phyloP scores from a whole-genome alignment of 2,329 filamentous ascomycete species.

The Aureobasidium sp. region DNA sequence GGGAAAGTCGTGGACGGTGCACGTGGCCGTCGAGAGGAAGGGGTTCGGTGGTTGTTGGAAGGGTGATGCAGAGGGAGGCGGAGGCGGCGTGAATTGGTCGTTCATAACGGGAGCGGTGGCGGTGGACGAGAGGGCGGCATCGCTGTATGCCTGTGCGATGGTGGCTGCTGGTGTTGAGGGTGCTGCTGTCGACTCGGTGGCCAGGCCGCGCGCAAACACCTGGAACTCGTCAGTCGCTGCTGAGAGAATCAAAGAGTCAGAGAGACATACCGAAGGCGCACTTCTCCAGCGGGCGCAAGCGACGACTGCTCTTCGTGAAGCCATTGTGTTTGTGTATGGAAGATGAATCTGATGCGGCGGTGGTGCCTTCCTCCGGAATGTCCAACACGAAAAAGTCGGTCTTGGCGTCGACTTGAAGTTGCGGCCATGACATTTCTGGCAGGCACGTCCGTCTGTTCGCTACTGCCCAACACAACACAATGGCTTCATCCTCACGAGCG shows the following conservation, averaged over 20 bases:
- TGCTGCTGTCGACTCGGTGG: conserved; percentile 33
- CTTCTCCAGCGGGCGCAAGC: conserved; percentile 5
- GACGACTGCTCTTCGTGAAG: conserved; percentile 9
- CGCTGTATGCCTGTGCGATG: conserved; percentile 30
- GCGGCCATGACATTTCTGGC: not conserved
- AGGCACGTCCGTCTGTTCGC: not conserved
- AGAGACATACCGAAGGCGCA: not conserved
- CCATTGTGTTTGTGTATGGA: conserved; percentile 1
- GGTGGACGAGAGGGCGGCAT: conserved; percentile 31
- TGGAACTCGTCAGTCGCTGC: not conserved
- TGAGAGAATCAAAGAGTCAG: too few species aligned
- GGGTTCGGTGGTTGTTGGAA: conserved; percentile 24
- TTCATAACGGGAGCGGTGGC: conserved; percentile 20
- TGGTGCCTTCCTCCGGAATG: not conserved
- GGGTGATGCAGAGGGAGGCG: conserved; percentile 17
- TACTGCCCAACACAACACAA: not conserved
- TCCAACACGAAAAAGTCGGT: conserved; percentile 11
- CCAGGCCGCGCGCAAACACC: conserved; percentile 48
- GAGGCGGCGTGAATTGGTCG: conserved; percentile 19
- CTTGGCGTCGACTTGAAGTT: not conserved
- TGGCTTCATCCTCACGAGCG: conserved; percentile 10
- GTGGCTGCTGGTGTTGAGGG: conserved; percentile 22
- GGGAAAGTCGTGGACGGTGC: conserved; percentile 88
- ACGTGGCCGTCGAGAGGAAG: conserved; percentile 58
- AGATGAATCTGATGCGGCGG: not conserved